These are phyloP conservation scores for Agaricus subrufescens DNA, from an alignment of 768 basidiomycete genomes.

Conservation along the genomic window DNA sequence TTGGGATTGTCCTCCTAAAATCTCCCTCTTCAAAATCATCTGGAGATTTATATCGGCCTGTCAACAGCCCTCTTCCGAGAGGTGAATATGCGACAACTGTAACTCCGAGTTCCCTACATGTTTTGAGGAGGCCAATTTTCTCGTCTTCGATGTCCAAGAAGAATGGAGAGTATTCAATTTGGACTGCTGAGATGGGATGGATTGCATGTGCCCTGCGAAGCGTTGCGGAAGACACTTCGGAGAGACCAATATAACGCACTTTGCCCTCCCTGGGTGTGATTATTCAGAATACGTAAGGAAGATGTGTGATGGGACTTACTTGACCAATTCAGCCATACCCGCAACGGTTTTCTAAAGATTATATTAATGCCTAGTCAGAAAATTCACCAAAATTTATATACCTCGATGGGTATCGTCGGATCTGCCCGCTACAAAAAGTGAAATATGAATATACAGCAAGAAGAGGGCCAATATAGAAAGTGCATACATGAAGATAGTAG, in stretches of 20 bases:
- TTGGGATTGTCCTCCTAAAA: conserved; percentile 31
- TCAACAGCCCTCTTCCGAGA: conserved; percentile 48
- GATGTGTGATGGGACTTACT: conserved; percentile 25
- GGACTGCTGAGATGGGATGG: conserved; percentile 45
- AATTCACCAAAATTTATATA: neutral
- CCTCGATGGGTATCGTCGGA: neutral
- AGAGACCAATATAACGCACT: conserved; percentile 46
- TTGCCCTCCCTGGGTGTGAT: conserved; percentile 31
- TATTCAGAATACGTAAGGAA: conserved; percentile 14
- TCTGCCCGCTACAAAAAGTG: neutral
- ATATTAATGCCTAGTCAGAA: neutral
- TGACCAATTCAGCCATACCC: conserved; percentile 49
- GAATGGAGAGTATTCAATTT: conserved; percentile 50
- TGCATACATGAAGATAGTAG: conserved; percentile 35
- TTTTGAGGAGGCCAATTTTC: conserved; percentile 34
- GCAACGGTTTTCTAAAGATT: conserved; percentile 29
- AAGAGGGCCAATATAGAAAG: neutral
- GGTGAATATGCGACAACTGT: conserved; percentile 49
- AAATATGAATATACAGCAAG: neutral
- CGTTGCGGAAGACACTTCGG: conserved; percentile 41
- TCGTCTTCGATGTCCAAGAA: conserved; percentile 42
- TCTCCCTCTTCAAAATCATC: conserved; percentile 36
- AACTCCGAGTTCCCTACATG: conserved; percentile 44
- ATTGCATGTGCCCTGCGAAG: conserved; percentile 46
- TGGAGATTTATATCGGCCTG: conserved; percentile 35